phyloP scores from a whole-genome alignment of 495 filamentous ascomycete genomes.

The Podospora fimiseda region DNA sequence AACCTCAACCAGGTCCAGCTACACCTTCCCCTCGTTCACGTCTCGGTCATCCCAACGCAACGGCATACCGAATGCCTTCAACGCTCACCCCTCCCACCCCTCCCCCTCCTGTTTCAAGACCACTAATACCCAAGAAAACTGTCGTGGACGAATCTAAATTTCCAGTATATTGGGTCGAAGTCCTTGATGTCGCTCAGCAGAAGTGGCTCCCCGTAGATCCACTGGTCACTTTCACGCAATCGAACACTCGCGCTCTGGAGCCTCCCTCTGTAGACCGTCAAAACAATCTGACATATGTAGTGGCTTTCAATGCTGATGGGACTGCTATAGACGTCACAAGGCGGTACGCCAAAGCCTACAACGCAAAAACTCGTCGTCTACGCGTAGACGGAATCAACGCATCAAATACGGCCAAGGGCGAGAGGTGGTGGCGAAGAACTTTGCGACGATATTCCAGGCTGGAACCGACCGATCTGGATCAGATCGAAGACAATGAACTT shows the following conservation, averaged over 20 bases:
- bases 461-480: conserved; percentile 58
- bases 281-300: conserved; percentile 74
- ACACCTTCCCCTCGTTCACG: conserved; percentile 27
- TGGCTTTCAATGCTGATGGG: conserved; percentile 74
- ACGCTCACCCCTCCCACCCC: conserved; percentile 13
- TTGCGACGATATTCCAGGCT: conserved; percentile 55
- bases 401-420: conserved; percentile 34
- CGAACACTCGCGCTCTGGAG: conserved; percentile 65
- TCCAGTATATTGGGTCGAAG: conserved; percentile 92
- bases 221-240: conserved; percentile 68
- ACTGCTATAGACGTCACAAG: conserved; percentile 73
- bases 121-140: conserved; percentile 26
- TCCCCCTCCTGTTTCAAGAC: conserved; percentile 15
- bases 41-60: conserved; percentile 38
- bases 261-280: conserved; percentile 66
- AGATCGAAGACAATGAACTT: conserved; percentile 75
- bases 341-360: conserved; percentile 74
- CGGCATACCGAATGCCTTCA: conserved; percentile 32
- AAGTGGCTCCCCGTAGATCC: conserved; percentile 91
- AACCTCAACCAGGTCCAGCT: conserved; percentile 11
- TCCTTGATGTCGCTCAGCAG: conserved; percentile 72
- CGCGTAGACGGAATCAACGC: conserved; percentile 54
- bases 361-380: conserved; percentile 73
- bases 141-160: conserved; percentile 57
- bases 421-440: conserved; percentile 64